Evolutionary conservation across 495 filamentous ascomycete genomes (phyloP).

Genomic region (Melanomma pulvis-pyrius): DNA sequence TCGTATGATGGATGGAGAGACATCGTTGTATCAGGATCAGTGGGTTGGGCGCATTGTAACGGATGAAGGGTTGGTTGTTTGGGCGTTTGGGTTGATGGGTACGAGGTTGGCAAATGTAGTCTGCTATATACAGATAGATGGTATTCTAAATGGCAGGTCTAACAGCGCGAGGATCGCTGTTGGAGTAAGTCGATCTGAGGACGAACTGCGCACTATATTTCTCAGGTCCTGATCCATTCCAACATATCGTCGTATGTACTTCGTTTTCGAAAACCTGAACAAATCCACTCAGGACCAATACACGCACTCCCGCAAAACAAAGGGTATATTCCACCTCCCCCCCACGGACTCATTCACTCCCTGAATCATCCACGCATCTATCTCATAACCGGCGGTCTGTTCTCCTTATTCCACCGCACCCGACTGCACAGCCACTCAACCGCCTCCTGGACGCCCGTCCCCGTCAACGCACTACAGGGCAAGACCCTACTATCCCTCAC

Average conservation of each 20-base stretch:
- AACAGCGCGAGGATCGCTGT: too few species aligned
- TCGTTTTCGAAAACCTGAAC: neutral
- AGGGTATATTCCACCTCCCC: neutral
- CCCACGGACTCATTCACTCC: neutral
- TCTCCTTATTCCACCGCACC: conserved; percentile 96
- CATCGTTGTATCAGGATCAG: too few species aligned
- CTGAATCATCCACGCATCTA: conserved; percentile 44
- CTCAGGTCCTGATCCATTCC: too few species aligned
- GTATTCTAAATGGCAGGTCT: too few species aligned
- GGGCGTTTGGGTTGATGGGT: too few species aligned
- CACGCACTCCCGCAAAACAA: neutral
- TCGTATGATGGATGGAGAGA: too few species aligned
- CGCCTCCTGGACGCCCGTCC: conserved; percentile 88
- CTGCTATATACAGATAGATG: too few species aligned
- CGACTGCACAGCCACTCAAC: conserved; percentile 92
- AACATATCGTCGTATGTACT: neutral
- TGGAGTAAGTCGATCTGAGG: too few species aligned
- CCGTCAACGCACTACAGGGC: conserved; percentile 87
- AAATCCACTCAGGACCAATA: neutral
- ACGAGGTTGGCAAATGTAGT: too few species aligned
- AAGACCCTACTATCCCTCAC: conserved; percentile 88
- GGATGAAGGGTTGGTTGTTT: too few species aligned
- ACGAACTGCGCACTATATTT: too few species aligned
- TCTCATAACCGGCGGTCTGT: conserved; percentile 87
- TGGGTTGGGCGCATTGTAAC: too few species aligned